Evolutionary conservation across 139 green algal species (phyloP).

Genomic region (Eudorina sp.): DNA sequence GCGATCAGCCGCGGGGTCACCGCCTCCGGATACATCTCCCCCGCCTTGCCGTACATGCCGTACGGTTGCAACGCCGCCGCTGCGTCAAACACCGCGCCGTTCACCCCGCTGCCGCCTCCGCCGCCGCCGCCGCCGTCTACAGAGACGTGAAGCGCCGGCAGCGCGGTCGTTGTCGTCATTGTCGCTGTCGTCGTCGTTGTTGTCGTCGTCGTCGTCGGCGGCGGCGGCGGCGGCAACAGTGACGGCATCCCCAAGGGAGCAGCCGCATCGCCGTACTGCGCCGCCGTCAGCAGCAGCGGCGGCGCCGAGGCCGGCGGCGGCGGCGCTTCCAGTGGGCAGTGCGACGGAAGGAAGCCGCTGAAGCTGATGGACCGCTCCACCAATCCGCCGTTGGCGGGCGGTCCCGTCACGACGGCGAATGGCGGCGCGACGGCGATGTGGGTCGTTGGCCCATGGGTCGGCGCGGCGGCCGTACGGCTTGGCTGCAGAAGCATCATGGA

Average conservation of each 20-base stretch:
- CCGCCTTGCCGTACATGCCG: not conserved
- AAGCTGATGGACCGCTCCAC: conserved; percentile 22
- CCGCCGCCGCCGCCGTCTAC: not conserved
- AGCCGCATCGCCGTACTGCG: not conserved
- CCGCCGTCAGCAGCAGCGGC: not conserved
- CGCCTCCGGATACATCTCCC: not conserved
- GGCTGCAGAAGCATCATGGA: not conserved
- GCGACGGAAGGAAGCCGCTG: not conserved
- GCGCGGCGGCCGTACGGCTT: no score
- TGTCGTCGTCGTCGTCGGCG: not conserved
- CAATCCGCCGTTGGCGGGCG: not conserved
- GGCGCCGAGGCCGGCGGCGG: not conserved
- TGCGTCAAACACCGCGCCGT: no score
- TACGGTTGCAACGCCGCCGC: not conserved
- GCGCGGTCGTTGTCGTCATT: not conserved
- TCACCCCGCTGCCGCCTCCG: not conserved
- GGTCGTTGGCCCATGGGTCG: no score
- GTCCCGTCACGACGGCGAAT: not conserved
- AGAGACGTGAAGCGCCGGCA: no score
- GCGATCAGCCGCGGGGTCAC: not conserved
- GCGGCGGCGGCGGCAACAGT: not conserved
- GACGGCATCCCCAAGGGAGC: not conserved
- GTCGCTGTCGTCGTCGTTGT: not conserved
- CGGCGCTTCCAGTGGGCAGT: not conserved
- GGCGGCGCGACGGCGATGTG: not conserved